These are phyloP conservation scores for Calcarisporium arbuscula DNA, from an alignment of 2,329 filamentous ascomycete species.

Conservation along the genomic window DNA sequence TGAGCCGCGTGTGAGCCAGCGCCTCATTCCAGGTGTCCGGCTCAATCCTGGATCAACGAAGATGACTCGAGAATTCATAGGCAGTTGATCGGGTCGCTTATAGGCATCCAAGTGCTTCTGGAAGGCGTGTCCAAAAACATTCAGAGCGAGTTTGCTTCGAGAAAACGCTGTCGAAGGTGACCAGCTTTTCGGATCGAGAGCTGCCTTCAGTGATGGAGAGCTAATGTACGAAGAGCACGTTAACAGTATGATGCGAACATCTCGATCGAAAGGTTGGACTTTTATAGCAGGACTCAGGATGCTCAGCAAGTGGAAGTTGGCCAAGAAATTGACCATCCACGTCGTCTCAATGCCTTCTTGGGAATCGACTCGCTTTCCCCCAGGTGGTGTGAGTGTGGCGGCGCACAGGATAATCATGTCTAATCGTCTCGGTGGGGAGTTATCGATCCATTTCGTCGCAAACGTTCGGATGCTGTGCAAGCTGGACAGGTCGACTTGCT, in stretches of 20 bases:
- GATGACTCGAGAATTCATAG: slow-evolving; percentile 76
- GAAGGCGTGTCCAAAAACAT: slow-evolving; percentile 82
- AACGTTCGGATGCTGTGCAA: slow-evolving; percentile 89
- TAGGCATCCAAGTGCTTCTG: slow-evolving; percentile 88
- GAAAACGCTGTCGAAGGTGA: slow-evolving; percentile 54
- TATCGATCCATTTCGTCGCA: slow-evolving; percentile 97
- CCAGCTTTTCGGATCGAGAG: slow-evolving; percentile 43
- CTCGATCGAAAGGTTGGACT: slow-evolving; percentile 87
- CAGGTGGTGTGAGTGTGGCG: slow-evolving; percentile 66
- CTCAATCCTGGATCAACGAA: slow-evolving; percentile 81
- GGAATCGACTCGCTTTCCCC: slow-evolving; percentile 54
- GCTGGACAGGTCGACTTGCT: slow-evolving; percentile 84
- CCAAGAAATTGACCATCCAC: slow-evolving; percentile 92
- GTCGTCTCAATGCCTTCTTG: slow-evolving; percentile 78
- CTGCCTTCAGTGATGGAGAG: slow-evolving; percentile 58
- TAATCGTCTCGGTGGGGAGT: slow-evolving; percentile 77
- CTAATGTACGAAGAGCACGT: slow-evolving; percentile 86
- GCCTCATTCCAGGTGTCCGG: slow-evolving; percentile 78
- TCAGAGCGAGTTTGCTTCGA: slow-evolving; percentile 70
- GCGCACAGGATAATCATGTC: slow-evolving; percentile 90
- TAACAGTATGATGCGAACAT: slow-evolving; percentile 80
- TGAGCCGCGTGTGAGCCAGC: slow-evolving; percentile 81
- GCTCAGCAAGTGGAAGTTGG: slow-evolving; percentile 90
- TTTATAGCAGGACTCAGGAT: slow-evolving; percentile 86
- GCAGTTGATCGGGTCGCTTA: slow-evolving; percentile 73